A percentile compares a stretch with the other conserved stretches of the same genome.
These are phyloP conservation scores for Tagetes patula DNA, from an alignment of 129 eudicot species.

Conservation along the genomic window DNA sequence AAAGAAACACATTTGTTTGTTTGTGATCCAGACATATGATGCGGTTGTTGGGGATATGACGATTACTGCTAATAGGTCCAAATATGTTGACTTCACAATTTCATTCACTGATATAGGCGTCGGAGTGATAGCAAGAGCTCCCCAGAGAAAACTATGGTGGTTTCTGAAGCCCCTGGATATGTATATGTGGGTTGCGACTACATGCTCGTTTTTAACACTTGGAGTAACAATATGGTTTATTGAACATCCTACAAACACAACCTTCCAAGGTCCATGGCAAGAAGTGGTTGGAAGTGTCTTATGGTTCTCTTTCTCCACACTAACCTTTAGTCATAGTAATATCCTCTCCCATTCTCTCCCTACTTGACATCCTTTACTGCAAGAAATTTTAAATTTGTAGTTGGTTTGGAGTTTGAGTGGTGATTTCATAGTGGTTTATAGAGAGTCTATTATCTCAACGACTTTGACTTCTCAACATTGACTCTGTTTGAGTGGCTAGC, in stretches of 20 bases:
- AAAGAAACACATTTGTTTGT: background rate
- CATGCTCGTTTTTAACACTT: conserved; percentile 2
- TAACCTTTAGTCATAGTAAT: conserved; percentile 18
- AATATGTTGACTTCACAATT: conserved; percentile 10
- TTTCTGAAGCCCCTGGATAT: conserved; percentile 7
- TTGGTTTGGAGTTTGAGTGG: too few relatives aligned
- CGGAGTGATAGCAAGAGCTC: background rate
- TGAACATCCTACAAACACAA: background rate
- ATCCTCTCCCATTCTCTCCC: background rate
- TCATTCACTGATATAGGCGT: conserved; percentile 5
- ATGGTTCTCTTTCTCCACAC: conserved; percentile 17
- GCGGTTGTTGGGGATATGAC: conserved; percentile 3
- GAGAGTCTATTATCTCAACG: too few relatives aligned
- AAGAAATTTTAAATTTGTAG: background rate
- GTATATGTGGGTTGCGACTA: background rate
- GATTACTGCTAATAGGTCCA: conserved; percentile 12
- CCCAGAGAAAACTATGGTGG: conserved; percentile 5
- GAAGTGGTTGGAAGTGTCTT: background rate
- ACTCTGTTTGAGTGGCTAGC: too few relatives aligned
- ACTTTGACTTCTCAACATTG: too few relatives aligned
- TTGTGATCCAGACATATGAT: conserved; percentile 8
- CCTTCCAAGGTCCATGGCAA: conserved; percentile 12
- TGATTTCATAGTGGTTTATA: too few relatives aligned
- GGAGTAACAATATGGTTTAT: conserved; percentile 14
- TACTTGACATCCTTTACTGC: too few relatives aligned